Evolutionary conservation across 768 basidiomycete species (phyloP).

Genomic region (Xerocomus brunneocitrinus): DNA sequence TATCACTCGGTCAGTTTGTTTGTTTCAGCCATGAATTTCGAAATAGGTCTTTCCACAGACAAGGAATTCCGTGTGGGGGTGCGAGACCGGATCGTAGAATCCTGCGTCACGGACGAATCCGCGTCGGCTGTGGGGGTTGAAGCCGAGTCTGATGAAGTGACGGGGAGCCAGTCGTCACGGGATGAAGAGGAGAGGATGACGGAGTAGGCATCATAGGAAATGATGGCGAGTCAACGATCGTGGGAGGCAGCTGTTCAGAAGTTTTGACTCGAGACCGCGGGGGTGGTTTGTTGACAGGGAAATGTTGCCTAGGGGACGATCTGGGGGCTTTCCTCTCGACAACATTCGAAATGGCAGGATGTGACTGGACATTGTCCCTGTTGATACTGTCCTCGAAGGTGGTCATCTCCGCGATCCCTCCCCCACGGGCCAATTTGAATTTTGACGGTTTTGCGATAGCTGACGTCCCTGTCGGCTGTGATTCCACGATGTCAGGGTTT

Average conservation of each 20-base stretch:
- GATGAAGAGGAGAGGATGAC: background rate
- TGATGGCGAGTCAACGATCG: slow-evolving; percentile 18
- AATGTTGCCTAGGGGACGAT: slow-evolving; percentile 6
- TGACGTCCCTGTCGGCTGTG: background rate
- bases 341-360: slow-evolving; percentile 24
- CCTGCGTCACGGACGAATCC: slow-evolving; percentile 9
- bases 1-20: slow-evolving; percentile 13
- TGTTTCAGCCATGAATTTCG: slow-evolving; percentile 35
- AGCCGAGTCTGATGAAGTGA: slow-evolving; percentile 10
- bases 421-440: slow-evolving; percentile 37
- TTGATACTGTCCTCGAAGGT: slow-evolving; percentile 21
- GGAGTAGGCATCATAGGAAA: slow-evolving; percentile 8
- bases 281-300: slow-evolving; percentile 16
- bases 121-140: slow-evolving; percentile 22
- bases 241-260: slow-evolving; percentile 6
- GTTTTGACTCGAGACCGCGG: background rate
- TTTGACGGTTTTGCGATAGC: slow-evolving; percentile 37
- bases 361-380: slow-evolving; percentile 33
- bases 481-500: background rate
- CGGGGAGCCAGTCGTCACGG: slow-evolving; percentile 13
- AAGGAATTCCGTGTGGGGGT: background rate
- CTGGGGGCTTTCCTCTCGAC: slow-evolving; percentile 22
- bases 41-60: slow-evolving; percentile 16
- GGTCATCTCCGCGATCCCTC: slow-evolving; percentile 5
- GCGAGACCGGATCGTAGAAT: background rate